Evolutionary conservation across 139 green algal species (phyloP), one percentile per base, ranked within the genome.

Genomic region (Chlamydomonas sphaeroides): DNA sequence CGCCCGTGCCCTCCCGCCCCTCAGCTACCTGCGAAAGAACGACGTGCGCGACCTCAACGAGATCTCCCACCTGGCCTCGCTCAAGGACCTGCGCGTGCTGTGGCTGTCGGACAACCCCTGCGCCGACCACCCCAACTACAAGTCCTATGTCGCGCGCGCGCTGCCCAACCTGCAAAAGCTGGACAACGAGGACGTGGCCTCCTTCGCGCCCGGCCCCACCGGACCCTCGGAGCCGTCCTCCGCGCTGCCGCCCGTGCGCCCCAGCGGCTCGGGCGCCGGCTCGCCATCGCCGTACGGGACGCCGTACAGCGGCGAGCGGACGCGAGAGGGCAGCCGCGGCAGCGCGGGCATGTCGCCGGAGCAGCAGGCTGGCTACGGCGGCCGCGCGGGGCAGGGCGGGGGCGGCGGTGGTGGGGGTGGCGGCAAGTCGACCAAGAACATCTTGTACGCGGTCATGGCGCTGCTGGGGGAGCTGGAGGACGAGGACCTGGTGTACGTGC

Each of bases 91-190:
- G 36, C 56, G 61, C 33, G 82, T 92, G 26, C 83, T 95, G 17
- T 95, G 90, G 91, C 85, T 95, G n/a, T 91, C 83, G 35, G 92
- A 95, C 75, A 95, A 95, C 71, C 90, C 90, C 25, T 93, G 88
- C 61, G 89, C 91, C 35, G 87, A 89, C 23, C 81, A 88, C 39
- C 87, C 84, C 15, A 35, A 85, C 25, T 92, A 93, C 76, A 85
- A 88, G n/a, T 73, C 84, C 68, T 68, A 85, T 23, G 84, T 88
- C 33, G 53, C 80, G 41, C 57, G 63, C 42, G 36, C 61, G 57
- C 85, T 87, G 77, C 85, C 87, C 14, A 45, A 79, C 39, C 66
- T 89, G 35, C 61, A 86, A 11, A 93, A 93, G 83, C 77, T 94
- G 32, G 90, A 95, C 85, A 94, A 92, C 63, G 42, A 85, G 15